Percentiles rank a stretch among this genome's conserved stretches.
These are phyloP conservation scores for Botrytis byssoidea DNA, from an alignment of 2,329 filamentous ascomycete species.

Conservation along the genomic window DNA sequence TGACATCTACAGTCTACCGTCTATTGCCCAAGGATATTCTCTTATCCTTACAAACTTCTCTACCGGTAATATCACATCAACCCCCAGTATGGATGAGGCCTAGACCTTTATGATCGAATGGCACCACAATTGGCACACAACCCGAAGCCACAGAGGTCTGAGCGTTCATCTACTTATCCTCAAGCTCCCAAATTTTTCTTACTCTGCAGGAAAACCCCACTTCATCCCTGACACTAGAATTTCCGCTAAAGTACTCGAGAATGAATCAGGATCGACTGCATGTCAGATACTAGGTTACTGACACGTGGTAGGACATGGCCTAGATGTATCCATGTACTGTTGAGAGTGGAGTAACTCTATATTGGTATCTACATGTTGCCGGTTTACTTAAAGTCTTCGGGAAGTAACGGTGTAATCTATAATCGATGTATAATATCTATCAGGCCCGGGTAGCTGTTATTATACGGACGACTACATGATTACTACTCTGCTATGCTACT, in stretches of 20 bases:
- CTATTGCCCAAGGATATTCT: neutral
- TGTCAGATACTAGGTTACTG: conserved; percentile 20
- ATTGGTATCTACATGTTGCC: neutral
- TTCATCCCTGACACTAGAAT: neutral
- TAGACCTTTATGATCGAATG: conserved; percentile 1
- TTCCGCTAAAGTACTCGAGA: conserved; percentile 3
- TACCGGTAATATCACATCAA: neutral
- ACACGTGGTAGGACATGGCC: conserved; percentile 18
- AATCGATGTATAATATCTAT: neutral
- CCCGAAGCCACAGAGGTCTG: conserved; percentile 3
- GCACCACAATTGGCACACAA: conserved; percentile 5
- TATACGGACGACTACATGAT: neutral
- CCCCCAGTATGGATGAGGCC: neutral
- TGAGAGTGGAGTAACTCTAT: neutral
- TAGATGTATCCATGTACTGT: conserved; percentile 2
- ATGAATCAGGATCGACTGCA: conserved; percentile 22
- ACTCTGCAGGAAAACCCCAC: neutral
- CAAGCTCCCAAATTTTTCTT: neutral
- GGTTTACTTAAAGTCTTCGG: neutral
- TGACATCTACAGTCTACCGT: neutral
- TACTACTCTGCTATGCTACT: conserved; percentile 4
- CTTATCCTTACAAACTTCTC: neutral
- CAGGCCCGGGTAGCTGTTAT: neutral
- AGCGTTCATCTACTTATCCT: conserved; percentile 4
- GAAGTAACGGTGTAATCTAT: conserved; percentile 13